Evolutionary conservation across 139 green algal species (phyloP), one percentile per base, ranked within the genome.

Genomic region (Chlorella sp.): DNA sequence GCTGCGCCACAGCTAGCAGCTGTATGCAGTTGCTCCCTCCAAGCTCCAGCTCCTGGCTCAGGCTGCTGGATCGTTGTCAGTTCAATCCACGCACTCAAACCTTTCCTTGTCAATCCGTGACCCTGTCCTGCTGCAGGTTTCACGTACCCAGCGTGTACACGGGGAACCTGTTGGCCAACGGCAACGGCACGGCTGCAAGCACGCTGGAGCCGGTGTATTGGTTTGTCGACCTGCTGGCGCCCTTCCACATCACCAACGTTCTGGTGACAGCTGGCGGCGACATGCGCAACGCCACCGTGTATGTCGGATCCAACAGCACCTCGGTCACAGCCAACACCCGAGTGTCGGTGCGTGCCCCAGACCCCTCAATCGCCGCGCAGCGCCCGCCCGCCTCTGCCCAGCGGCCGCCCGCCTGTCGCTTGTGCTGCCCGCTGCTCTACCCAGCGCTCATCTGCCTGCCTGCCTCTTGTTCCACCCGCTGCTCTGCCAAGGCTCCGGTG

Each of bases 181-280:
- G 11, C 37, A 36, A 61, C 34, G 77, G 61, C 57, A 34, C 36
- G 7, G 61, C 76, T 48, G 24, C 89, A 32, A 36, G 40, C 84
- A 42, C 60, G 21, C 48, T 89, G 82, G 61, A 90, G 79, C 90
- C 90, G 26, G 85, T 92, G 14, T 92, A 91, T 53, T 92, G 90
- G 90, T 60, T 71, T 28, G 64, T 71, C 11, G 64, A 71, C 64
- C 64, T 71, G 64, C 64, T 32, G 2, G 11, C 75, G 14, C 39
- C 37, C 39, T 68, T 79, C 39, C 84, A 88, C 68, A 68, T 88
- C 34, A 79, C 42, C 32, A 83, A 30, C n/a, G 66, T 92, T 28
- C 36, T 69, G 26, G 71, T 92, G 34, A 90, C 85, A 12, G 86
- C 81, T 34, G 90, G 90, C 42, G 53, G 68, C 40, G 21, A 39